Percentiles rank a stretch among this genome's conserved stretches.
These are phyloP conservation scores for Colletotrichum echinochloae DNA, from an alignment of 2,329 filamentous ascomycete species.

Conservation along the genomic window DNA sequence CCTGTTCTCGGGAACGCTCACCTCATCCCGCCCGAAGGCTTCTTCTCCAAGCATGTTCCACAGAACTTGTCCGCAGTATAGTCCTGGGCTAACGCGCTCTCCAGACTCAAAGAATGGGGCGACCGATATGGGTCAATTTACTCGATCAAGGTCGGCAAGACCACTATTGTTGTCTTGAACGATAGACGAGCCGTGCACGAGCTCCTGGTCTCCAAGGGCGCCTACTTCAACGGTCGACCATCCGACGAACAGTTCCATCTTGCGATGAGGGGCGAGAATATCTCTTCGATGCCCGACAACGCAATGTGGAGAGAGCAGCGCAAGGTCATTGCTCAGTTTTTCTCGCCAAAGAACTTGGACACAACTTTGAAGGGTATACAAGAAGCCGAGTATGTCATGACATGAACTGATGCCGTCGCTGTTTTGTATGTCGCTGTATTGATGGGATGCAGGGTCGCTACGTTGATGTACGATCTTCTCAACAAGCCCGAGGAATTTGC, in stretches of 20 bases:
- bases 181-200: constrained; percentile 54
- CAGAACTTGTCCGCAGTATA: not conserved
- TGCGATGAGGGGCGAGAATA: constrained; percentile 8
- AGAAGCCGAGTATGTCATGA: constrained; percentile 57
- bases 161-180: constrained; percentile 56
- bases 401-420: accelerated
- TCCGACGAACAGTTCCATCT: constrained; percentile 6
- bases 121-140: constrained; percentile 57
- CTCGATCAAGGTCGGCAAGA: constrained; percentile 55
- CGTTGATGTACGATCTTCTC: constrained; percentile 24
- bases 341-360: constrained; percentile 59
- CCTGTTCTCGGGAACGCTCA: constrained; percentile 57
- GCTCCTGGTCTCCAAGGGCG: constrained; percentile 58
- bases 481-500: constrained; percentile 15
- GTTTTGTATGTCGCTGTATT: not conserved
- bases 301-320: constrained; percentile 59
- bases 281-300: constrained; percentile 57
- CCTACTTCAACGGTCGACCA: constrained; percentile 57
- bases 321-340: constrained; percentile 58
- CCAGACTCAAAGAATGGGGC: constrained; percentile 58
- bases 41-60: constrained; percentile 28
- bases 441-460: not conserved
- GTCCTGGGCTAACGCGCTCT: not conserved
- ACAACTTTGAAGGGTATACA: constrained; percentile 55
- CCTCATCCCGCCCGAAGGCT: constrained; percentile 32